phyloP scores from a whole-genome alignment of 2,329 filamentous ascomycete genomes.

The Xylariaceae sp. region DNA sequence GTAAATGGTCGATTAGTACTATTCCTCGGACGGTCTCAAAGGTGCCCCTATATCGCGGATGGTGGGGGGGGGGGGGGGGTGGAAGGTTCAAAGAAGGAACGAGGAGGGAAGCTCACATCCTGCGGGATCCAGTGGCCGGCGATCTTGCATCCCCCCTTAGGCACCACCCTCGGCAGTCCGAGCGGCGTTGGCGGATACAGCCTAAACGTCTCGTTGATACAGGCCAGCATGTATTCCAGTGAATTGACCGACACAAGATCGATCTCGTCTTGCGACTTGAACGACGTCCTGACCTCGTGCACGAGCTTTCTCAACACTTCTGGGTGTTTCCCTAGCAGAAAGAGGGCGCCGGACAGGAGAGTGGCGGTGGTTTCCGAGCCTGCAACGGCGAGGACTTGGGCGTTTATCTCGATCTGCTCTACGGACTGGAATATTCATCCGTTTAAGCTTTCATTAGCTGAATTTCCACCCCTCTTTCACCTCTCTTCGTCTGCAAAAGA shows the following conservation, averaged over 20 bases:
- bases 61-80: too few relatives aligned
- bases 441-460: not conserved
- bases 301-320: constrained; percentile 29
- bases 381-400: constrained; percentile 3
- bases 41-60: too few relatives aligned
- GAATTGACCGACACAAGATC: constrained; percentile 18
- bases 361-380: constrained; percentile 13
- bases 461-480: not conserved
- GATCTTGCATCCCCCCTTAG: constrained; percentile 22
- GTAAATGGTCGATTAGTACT: not conserved
- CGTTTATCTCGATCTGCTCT: constrained; percentile 1
- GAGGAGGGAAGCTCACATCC: constrained; percentile 13
- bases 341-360: constrained; percentile 18
- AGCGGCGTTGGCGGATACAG: constrained; percentile 33
- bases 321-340: constrained; percentile 32
- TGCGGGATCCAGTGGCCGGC: constrained; percentile 22
- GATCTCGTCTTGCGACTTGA: constrained; percentile 31
- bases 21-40: too few relatives aligned
- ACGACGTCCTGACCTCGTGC: constrained; percentile 35
- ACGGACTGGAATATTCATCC: too few relatives aligned
- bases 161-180: constrained; percentile 20
- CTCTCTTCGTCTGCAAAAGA: too few relatives aligned
- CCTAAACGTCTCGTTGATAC: constrained; percentile 37
- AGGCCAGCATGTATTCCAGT: constrained; percentile 37
- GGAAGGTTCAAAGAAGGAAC: not conserved